Evolutionary conservation across 2,329 filamentous ascomycete genomes (phyloP).

Genomic region (Trichoderma sp.): DNA sequence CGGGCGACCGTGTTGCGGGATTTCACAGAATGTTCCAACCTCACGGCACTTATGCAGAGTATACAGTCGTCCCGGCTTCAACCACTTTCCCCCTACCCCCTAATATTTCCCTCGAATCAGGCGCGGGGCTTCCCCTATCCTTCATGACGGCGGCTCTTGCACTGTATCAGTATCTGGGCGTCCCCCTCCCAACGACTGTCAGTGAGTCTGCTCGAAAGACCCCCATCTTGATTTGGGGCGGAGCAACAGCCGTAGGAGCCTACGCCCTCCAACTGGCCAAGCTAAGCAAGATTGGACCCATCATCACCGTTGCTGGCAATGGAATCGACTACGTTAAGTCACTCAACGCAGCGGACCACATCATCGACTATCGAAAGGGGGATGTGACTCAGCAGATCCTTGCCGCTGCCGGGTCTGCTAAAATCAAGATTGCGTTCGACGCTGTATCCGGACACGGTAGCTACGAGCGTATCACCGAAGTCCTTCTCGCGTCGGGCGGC

Average conservation of each 20-base stretch:
- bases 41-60: slow-evolving; percentile 57
- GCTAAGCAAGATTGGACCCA: slow-evolving; percentile 52
- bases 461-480: slow-evolving; percentile 4
- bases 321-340: slow-evolving; percentile 3
- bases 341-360: not conserved
- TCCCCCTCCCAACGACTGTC: not conserved
- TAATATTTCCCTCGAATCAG: slow-evolving; percentile 40
- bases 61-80: slow-evolving; percentile 52
- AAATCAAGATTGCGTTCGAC: not conserved
- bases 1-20: slow-evolving; percentile 45
- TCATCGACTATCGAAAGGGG: slow-evolving; percentile 7
- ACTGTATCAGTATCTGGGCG: not conserved
- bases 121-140: not conserved
- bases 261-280: slow-evolving; percentile 56
- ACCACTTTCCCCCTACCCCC: slow-evolving; percentile 55
- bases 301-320: slow-evolving; percentile 55
- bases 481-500: not conserved
- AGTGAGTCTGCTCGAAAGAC: not conserved
- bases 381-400: not conserved
- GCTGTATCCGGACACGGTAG: slow-evolving; percentile 2
- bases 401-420: not conserved
- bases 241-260: slow-evolving; percentile 52
- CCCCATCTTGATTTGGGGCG: slow-evolving; percentile 48
- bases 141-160: slow-evolving; percentile 7
- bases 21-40: slow-evolving; percentile 51